Conservation (phyloP, 2,329 filamentous ascomycete genomes). For the Lasiodiplodia gonubiensis region DNA sequence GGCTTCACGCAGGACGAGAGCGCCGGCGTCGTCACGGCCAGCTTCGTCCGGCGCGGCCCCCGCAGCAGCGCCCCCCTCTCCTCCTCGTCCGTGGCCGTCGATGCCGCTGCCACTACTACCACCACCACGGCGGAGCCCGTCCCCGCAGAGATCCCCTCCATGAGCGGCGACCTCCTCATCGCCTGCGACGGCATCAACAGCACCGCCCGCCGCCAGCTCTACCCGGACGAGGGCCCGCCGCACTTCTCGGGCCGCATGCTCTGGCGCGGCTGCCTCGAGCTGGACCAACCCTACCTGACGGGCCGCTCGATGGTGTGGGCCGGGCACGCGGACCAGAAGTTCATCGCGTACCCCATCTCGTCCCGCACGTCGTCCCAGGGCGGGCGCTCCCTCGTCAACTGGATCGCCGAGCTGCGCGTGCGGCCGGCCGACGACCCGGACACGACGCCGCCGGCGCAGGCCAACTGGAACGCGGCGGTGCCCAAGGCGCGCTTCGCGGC, state of each 20-base stretch:
- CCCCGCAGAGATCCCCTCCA: conserved; percentile 39
- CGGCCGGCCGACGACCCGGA: conserved; percentile 51
- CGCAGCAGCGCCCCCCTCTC: conserved; percentile 30
- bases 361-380: conserved; percentile 34
- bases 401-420: conserved; percentile 55
- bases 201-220: conserved; percentile 48
- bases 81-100: background rate
- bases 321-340: conserved; percentile 55
- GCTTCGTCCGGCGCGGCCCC: conserved; percentile 40
- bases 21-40: conserved; percentile 44
- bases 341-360: conserved; percentile 55
- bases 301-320: conserved; percentile 54
- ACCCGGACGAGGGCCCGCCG: conserved; percentile 52
- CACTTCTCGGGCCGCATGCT: conserved; percentile 55
- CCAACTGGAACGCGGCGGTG: conserved; percentile 52
- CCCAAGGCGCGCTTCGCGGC: conserved; percentile 49
- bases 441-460: conserved; percentile 48
- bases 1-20: conserved; percentile 44
- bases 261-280: conserved; percentile 52
- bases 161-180: conserved; percentile 46
- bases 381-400: conserved; percentile 52
- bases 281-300: conserved; percentile 48
- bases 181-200: conserved; percentile 56
- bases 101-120: background rate
- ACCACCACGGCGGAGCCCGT: conserved; percentile 7